Evolutionary conservation across 2,329 filamentous ascomycete species (phyloP).

Genomic region (Colletotrichum sp.): DNA sequence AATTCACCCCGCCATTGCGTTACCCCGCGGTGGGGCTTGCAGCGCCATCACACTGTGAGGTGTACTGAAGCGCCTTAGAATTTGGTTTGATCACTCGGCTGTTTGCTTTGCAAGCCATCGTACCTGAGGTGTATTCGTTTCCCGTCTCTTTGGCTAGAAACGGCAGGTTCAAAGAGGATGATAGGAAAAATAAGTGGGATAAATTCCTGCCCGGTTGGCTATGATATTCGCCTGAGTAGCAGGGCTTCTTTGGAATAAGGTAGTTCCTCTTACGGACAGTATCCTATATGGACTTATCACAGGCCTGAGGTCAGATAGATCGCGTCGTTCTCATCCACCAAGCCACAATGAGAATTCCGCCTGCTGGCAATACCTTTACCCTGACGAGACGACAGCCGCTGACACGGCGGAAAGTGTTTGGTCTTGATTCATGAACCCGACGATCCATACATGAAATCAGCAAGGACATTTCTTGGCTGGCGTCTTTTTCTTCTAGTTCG

Average conservation of each 20-base stretch:
- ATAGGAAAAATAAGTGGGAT: neutral
- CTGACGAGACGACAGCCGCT: neutral
- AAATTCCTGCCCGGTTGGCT: neutral
- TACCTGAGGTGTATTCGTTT: neutral
- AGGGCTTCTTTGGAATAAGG: neutral
- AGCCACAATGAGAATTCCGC: neutral
- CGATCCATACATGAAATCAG: neutral
- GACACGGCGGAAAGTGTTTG: neutral
- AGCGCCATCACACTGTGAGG: neutral
- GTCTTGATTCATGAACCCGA: neutral
- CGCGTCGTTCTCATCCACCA: neutral
- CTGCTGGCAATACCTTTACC: neutral
- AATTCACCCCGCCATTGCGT: neutral
- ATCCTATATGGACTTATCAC: neutral
- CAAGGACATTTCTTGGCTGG: neutral
- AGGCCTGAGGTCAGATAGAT: too few relatives aligned
- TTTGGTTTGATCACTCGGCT: neutral
- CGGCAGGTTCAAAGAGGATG: neutral
- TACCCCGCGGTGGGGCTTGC: constrained; percentile 13
- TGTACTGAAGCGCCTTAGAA: neutral
- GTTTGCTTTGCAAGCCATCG: neutral
- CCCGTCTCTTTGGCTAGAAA: neutral
- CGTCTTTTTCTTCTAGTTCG: neutral
- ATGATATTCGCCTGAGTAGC: neutral
- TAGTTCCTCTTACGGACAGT: neutral